Evolutionary conservation across 2,329 filamentous ascomycete genomes (phyloP), one percentile per base, ranked within the genome.

Genomic region (Trichocomaceae sp.): DNA sequence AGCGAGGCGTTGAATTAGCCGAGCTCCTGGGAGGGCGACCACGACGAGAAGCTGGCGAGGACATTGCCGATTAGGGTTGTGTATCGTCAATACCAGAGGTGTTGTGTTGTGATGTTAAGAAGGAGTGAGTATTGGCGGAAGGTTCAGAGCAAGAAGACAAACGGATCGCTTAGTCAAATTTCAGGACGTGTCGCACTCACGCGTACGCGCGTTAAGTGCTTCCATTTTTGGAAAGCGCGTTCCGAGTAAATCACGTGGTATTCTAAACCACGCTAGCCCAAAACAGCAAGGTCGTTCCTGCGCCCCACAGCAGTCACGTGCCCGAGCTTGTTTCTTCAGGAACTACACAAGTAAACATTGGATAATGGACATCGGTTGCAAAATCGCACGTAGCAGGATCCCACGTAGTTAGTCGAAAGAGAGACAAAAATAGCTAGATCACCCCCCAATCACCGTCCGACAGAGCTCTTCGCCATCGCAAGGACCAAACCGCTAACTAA

Each of bases 11-110:
- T 19, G 72, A 66, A 26, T 71, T 69, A 31, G 67, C 62, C 39
- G 73, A 69, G 55, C 71, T 68, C 50, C 69, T 69, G 10, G 72
- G 63, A 33, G 72, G 66, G 39, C 71, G 71, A 54, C 72, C 70
- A 49, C 69, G 70, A 58, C 63, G 62, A 54, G 71, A 69, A 56
- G 72, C 65, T 37, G 74, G 72, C 42, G 74, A 75, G 58, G 74
- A 76, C 73, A 75, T 75, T 33, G 15, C 39, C 3, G 29, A 31
- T 47, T 22, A 47, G 3, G 12, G 8, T 8, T 22, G 17, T 42
- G 39, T 19, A 9, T 22, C 7, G 37, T 41, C 37, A 41, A 41
- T 41, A 10, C 17, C n/a, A 17, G 12, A 8, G 22, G 39, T 22
- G 3, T 42, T 42, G 39, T 10, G 1, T 20, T 19, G 17, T 12